These are phyloP conservation scores for Leonotis leonurus DNA, from an alignment of 257 asterid genomes.

Conservation along the genomic window DNA sequence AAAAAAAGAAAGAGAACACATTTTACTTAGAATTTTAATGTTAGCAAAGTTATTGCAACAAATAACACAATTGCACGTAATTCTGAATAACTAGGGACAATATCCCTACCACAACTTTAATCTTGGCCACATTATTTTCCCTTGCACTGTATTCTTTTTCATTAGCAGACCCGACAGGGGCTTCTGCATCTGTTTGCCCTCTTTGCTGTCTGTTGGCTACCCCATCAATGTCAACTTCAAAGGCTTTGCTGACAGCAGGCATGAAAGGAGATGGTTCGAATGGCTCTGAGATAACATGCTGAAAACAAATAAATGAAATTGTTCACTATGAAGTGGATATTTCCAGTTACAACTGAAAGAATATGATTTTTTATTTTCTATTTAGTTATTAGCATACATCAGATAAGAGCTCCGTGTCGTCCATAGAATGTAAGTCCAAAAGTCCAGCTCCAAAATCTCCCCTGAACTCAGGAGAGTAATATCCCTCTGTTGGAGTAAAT, in stretches of 20 bases:
- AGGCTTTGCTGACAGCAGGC: slow-evolving; percentile 74
- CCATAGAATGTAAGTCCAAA: slow-evolving; percentile 95
- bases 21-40: slow-evolving; percentile 7
- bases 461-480: slow-evolving; percentile 77
- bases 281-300: slow-evolving; percentile 94
- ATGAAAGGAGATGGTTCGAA: slow-evolving; percentile 94
- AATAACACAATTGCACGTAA: slow-evolving; percentile 6
- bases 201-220: slow-evolving; percentile 43
- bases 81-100: slow-evolving; percentile 8
- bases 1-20: slow-evolving; percentile 9
- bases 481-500: slow-evolving; percentile 56
- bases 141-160: slow-evolving; percentile 57
- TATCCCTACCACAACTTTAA: slow-evolving; percentile 84
- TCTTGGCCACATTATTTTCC: slow-evolving; percentile 94
- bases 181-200: slow-evolving; percentile 54
- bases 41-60: slow-evolving; percentile 7
- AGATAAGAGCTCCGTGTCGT: slow-evolving; percentile 95
- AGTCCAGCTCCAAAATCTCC: slow-evolving; percentile 97
- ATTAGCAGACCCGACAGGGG: slow-evolving; percentile 38
- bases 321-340: slow-evolving; percentile 8
- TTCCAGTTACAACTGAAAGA: slow-evolving; percentile 18
- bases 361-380: neutral
- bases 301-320: slow-evolving; percentile 29
- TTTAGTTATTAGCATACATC: slow-evolving; percentile 73
- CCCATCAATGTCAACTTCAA: slow-evolving; percentile 59